Evolutionary conservation across 345 rosid genomes (phyloP).

Genomic region (Arabis hirsuta): DNA sequence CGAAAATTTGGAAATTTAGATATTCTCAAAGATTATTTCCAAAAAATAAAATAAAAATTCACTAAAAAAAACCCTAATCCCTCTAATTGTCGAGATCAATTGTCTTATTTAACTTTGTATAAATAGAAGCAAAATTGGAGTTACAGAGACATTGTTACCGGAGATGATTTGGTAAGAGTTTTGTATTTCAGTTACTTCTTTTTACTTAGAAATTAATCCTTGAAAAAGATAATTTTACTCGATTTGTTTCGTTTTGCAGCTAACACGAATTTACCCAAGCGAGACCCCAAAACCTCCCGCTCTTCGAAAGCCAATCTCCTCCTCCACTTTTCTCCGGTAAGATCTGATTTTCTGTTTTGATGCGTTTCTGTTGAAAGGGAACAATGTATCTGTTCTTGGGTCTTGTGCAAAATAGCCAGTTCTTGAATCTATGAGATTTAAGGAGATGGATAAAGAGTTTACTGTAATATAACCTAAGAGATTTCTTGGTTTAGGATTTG

Average conservation of each 20-base stretch:
- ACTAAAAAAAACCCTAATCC: no score
- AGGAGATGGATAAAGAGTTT: no score
- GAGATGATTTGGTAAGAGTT: not conserved
- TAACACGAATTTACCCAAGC: not conserved
- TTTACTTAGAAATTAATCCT: no score
- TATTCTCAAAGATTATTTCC: no score
- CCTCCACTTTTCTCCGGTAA: slow-evolving; percentile 5
- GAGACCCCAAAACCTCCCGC: not conserved
- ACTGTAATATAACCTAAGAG: not conserved
- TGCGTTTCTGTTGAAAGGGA: not conserved
- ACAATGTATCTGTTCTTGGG: not conserved
- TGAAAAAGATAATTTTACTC: no score
- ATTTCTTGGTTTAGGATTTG: no score
- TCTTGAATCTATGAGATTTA: not conserved
- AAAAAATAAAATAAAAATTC: no score
- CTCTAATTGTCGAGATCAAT: no score
- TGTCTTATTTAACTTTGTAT: no score
- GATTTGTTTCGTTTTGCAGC: slow-evolving; percentile 12
- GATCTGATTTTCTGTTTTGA: not conserved
- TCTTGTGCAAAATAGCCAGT: not conserved
- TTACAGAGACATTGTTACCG: not conserved
- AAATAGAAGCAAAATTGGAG: not conserved
- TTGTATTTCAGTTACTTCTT: no score
- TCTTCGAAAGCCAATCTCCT: not conserved
- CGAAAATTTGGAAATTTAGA: no score